A percentile compares a stretch with the other conserved stretches of the same genome.
These are phyloP conservation scores for Rhododendron griersonianum DNA, from an alignment of 148 eudicot genomes.

Conservation along the genomic window DNA sequence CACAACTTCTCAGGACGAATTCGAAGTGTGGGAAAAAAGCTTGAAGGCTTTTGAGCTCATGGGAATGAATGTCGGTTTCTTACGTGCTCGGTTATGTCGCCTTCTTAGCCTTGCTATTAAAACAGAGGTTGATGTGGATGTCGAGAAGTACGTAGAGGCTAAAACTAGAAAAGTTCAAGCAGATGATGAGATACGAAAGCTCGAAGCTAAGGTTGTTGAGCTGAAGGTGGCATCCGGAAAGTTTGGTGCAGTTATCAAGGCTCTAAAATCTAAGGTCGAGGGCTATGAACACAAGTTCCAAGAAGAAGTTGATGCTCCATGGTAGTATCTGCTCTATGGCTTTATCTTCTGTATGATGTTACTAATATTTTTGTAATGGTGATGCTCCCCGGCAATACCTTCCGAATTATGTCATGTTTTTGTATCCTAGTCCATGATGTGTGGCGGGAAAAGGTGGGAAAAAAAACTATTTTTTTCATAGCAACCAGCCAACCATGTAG, in stretches of 20 bases:
- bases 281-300: conserved; percentile 34
- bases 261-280: conserved; percentile 32
- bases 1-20: conserved; percentile 32
- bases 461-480: neutral
- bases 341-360: neutral
- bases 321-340: conserved; percentile 29
- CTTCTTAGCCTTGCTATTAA: conserved; percentile 35
- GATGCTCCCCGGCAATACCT: neutral
- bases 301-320: conserved; percentile 43
- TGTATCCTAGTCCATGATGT: neutral
- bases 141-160: conserved; percentile 32
- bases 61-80: conserved; percentile 55
- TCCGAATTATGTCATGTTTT: neutral
- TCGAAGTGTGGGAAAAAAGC: conserved; percentile 26
- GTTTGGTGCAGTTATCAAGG: conserved; percentile 28
- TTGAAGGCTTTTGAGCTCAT: conserved; percentile 39
- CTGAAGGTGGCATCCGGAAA: conserved; percentile 29
- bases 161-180: conserved; percentile 18
- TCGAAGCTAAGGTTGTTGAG: conserved; percentile 34
- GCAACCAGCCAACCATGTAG: neutral
- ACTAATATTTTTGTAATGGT: neutral
- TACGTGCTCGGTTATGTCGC: conserved; percentile 27
- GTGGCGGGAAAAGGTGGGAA: neutral
- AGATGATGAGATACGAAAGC: conserved; percentile 31
- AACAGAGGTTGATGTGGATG: conserved; percentile 30